A percentile compares a stretch with the other conserved stretches of the same genome.
Evolutionary conservation across 768 basidiomycete genomes (phyloP).

Genomic region (Mycena capillaripes): DNA sequence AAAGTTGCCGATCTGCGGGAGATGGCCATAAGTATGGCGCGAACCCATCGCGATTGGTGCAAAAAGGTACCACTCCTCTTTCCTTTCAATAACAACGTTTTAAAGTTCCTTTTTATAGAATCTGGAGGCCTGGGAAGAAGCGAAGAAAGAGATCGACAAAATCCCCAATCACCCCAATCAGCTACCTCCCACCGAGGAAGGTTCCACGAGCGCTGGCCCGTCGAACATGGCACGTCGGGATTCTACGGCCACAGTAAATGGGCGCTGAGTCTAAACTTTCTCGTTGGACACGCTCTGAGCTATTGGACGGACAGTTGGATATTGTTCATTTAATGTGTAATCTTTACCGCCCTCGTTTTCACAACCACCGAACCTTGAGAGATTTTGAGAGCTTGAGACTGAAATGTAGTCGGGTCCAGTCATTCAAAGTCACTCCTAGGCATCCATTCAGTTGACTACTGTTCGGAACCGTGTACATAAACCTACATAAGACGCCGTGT

Average conservation of each 20-base stretch:
- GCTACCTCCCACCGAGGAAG: slow-evolving; percentile 58
- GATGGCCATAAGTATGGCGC: slow-evolving; percentile 92
- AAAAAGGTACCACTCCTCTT: slow-evolving; percentile 75
- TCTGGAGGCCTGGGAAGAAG: slow-evolving; percentile 97
- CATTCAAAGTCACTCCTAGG: slow-evolving; percentile 24
- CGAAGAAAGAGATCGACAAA: slow-evolving; percentile 90
- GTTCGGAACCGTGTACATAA: background rate
- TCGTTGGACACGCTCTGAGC: slow-evolving; percentile 20
- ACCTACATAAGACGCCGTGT: too few relatives aligned
- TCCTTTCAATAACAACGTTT: slow-evolving; percentile 26
- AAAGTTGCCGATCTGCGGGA: slow-evolving; percentile 97
- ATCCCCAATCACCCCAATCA: slow-evolving; percentile 94
- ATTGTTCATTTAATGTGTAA: slow-evolving; percentile 36
- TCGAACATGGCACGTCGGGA: slow-evolving; percentile 67
- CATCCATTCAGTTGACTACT: background rate
- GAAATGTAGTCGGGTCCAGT: slow-evolving; percentile 12
- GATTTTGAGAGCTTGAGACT: too few relatives aligned
- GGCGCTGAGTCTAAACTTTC: slow-evolving; percentile 52
- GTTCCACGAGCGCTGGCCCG: slow-evolving; percentile 48
- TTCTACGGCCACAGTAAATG: slow-evolving; percentile 80
- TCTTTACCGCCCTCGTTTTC: slow-evolving; percentile 21
- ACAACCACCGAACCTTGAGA: slow-evolving; percentile 1
- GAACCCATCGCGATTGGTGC: slow-evolving; percentile 96
- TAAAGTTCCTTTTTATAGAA: slow-evolving; percentile 67
- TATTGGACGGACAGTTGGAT: slow-evolving; percentile 28